These are phyloP conservation scores for Neocucurbitaria cava DNA, from an alignment of 2,329 filamentous ascomycete species.

Conservation along the genomic window DNA sequence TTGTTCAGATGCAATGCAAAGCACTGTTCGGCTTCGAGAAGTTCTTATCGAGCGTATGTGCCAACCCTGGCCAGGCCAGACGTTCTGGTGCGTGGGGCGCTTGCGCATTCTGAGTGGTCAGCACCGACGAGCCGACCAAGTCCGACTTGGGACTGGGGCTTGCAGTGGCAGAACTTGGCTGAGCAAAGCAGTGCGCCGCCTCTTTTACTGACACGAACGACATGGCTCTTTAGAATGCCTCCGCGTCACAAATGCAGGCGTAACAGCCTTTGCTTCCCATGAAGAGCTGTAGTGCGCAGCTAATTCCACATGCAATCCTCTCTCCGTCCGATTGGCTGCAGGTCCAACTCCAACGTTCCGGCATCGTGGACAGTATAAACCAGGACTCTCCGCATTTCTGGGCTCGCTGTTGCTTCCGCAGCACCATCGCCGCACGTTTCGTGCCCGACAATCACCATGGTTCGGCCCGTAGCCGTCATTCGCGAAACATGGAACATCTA, in stretches of 20 bases:
- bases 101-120: conserved; percentile 23
- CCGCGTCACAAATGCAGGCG: conserved; percentile 29
- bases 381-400: conserved; percentile 26
- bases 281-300: conserved; percentile 21
- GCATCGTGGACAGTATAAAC: conserved; percentile 29
- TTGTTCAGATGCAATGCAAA: conserved; percentile 1
- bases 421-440: conserved; percentile 21
- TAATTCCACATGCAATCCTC: conserved; percentile 27
- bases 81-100: conserved; percentile 2
- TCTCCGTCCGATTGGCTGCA: conserved; percentile 22
- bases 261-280: conserved; percentile 22
- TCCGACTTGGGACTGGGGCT: conserved; percentile 20
- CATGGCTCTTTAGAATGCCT: conserved; percentile 26
- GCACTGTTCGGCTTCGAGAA: conserved; percentile 7
- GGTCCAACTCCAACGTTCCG: conserved; percentile 16
- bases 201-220: conserved; percentile 23
- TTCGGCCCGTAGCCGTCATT: conserved; percentile 30
- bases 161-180: conserved; percentile 31
- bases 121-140: conserved; percentile 20
- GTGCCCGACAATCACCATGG: conserved; percentile 20
- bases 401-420: conserved; percentile 21
- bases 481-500: conserved; percentile 45
- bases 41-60: conserved; percentile 9
- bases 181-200: conserved; percentile 18
- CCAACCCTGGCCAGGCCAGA: conserved; percentile 16